These are phyloP conservation scores for Grigorovia humatica DNA, from an alignment of 805 yeast genomes.

Conservation along the genomic window DNA sequence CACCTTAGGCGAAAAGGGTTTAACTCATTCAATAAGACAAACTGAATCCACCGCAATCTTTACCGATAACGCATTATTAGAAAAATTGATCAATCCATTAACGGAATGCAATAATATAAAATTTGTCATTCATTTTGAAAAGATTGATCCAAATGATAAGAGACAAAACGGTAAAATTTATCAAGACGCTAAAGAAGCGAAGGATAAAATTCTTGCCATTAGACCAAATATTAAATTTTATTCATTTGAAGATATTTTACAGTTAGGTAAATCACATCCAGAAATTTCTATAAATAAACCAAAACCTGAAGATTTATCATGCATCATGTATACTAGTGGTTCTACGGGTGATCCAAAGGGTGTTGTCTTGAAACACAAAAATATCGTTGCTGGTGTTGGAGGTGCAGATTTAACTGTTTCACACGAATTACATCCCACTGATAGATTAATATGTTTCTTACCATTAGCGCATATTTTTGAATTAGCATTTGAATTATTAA, in stretches of 20 bases:
- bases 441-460: conserved; percentile 75
- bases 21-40: conserved; percentile 75
- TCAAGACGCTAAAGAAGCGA: conserved; percentile 45
- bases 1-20: conserved; percentile 81
- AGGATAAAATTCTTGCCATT: conserved; percentile 47
- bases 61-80: conserved; percentile 70
- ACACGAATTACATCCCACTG: conserved; percentile 42
- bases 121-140: conserved; percentile 61
- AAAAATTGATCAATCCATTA: conserved; percentile 61
- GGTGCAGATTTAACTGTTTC: conserved; percentile 65
- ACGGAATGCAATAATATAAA: conserved; percentile 49
- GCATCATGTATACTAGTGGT: conserved; percentile 66
- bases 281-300: conserved; percentile 34
- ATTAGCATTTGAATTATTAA: conserved; percentile 69
- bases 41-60: conserved; percentile 72
- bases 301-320: conserved; percentile 40
- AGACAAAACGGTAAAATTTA: conserved; percentile 54
- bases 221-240: conserved; percentile 68
- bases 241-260: conserved; percentile 54
- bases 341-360: conserved; percentile 80
- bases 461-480: conserved; percentile 97
- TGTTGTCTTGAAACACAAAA: conserved; percentile 52
- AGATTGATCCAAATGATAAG: conserved; percentile 49
- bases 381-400: conserved; percentile 74
- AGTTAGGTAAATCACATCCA: conserved; percentile 48